Evolutionary conservation across 306 rosid species (phyloP).

Genomic region (Gynostemma pentaphyllum): DNA sequence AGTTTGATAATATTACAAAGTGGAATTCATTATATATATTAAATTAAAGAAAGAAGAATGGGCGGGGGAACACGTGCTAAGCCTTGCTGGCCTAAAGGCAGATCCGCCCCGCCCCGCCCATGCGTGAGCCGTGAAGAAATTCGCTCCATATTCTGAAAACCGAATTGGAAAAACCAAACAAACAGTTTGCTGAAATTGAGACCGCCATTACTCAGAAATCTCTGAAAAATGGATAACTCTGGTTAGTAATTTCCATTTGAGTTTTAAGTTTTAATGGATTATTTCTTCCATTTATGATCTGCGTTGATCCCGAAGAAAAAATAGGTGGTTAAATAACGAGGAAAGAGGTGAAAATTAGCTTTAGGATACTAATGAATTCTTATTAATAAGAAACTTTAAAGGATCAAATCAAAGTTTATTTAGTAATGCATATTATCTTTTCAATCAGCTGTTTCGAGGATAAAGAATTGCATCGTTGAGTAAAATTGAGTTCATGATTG

Average conservation of each 20-base stretch:
- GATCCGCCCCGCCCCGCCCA: too few relatives aligned
- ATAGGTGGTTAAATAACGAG: neutral
- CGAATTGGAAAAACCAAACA: neutral
- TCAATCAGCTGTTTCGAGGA: neutral
- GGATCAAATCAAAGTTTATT: too few relatives aligned
- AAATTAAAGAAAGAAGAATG: too few relatives aligned
- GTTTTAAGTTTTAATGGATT: neutral
- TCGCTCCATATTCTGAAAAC: neutral
- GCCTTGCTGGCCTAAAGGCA: too few relatives aligned
- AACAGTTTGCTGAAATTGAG: neutral
- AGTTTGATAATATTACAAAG: too few relatives aligned
- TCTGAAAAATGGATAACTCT: slow-evolving; percentile 1
- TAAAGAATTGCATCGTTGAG: neutral
- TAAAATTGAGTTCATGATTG: neutral
- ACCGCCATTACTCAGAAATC: neutral
- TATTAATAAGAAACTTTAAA: neutral
- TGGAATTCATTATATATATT: too few relatives aligned
- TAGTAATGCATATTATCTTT: neutral
- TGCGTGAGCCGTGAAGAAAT: too few relatives aligned
- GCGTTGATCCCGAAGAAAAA: neutral
- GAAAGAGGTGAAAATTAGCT: slow-evolving; percentile 1
- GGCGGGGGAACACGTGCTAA: too few relatives aligned
- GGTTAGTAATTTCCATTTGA: neutral
- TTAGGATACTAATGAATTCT: neutral
- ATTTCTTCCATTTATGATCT: neutral